phyloP scores from a whole-genome alignment of 179 eudicot genomes.

The Spinacia oleracea region DNA sequence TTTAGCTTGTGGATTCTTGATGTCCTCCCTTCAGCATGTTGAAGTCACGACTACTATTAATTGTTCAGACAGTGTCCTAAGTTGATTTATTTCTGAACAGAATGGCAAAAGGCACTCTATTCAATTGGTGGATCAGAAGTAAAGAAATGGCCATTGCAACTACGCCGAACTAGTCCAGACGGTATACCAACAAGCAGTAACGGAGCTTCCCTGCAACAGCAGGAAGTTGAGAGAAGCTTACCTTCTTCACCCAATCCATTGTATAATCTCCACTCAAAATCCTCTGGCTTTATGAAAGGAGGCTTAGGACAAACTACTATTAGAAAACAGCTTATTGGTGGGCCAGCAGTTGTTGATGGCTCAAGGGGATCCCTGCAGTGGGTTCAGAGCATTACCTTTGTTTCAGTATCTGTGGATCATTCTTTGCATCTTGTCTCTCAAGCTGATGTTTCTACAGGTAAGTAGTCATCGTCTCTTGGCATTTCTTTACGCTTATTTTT shows the following conservation, averaged over 20 bases:
- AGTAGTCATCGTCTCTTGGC: not conserved
- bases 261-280: constrained; percentile 72
- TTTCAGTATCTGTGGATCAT: constrained; percentile 80
- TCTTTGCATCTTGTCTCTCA: constrained; percentile 72
- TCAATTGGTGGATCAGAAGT: constrained; percentile 87
- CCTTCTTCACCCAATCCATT: constrained; percentile 81
- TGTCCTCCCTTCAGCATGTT: not conserved
- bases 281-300: constrained; percentile 76
- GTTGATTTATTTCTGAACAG: constrained; percentile 39
- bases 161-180: constrained; percentile 76
- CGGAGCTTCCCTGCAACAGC: constrained; percentile 81
- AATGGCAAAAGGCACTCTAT: constrained; percentile 97
- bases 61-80: constrained; percentile 14
- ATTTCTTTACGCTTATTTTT: not conserved
- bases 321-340: constrained; percentile 79
- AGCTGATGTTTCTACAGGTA: constrained; percentile 78
- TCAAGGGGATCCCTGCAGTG: constrained; percentile 84
- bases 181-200: constrained; percentile 69
- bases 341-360: constrained; percentile 59
- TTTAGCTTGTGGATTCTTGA: not conserved
- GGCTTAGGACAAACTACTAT: constrained; percentile 66
- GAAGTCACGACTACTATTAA: not conserved
- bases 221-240: constrained; percentile 74
- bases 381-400: constrained; percentile 92
- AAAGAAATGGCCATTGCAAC: constrained; percentile 92